Evolutionary conservation across 1,284 basidiomycete species (phyloP), one percentile per base, ranked within the genome.

Genomic region (Cutaneotrichosporon cavernicola): DNA sequence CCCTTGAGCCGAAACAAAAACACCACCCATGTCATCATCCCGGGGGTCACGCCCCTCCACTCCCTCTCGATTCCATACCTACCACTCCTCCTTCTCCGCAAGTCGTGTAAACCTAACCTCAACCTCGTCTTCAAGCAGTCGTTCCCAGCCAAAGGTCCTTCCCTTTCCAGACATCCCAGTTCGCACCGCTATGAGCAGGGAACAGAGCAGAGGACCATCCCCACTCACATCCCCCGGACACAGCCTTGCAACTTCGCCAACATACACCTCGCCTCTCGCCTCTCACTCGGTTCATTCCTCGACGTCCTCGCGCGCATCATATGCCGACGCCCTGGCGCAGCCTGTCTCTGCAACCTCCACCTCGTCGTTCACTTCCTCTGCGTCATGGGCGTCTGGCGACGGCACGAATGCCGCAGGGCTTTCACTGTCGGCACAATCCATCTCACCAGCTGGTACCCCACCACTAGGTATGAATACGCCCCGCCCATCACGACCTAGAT

Each of bases 111-210:
- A 40, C 50, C 50, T 50, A 34, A 38, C 58, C 8, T 52, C 58
- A 26, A 21, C 47, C 11, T 43, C 50, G 1, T 50, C 34, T 21
- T 68, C 67, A 6, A 46, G 18, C 43, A 59, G 63, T 40, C 52
- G 63, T 6, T 62, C 64, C 52, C 63, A 61, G n/a, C 68, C 68
- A 2, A 69, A 69, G 36, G 68, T 69, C 13, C 53, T 69, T 22
- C 68, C 68, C 14, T 69, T 66, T 51, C 68, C 68, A 22, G 68
- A 69, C 47, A 50, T 69, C 8, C 63, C 65, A 8, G 58, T 65
- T 6, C 58, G 68, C 10, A 32, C 60, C 4, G 18, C 32, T 31
- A 65, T 61, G 60, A 66, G 62, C 61, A 34, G 63, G 43, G 68
- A 66, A 32, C 38, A 49, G 1, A 62, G 56, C 56, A 36, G 60